Percentiles rank a stretch among this genome's conserved stretches.
Evolutionary conservation across 495 filamentous ascomycete species (phyloP).

Genomic region (Aspergillus sclerotioniger): DNA sequence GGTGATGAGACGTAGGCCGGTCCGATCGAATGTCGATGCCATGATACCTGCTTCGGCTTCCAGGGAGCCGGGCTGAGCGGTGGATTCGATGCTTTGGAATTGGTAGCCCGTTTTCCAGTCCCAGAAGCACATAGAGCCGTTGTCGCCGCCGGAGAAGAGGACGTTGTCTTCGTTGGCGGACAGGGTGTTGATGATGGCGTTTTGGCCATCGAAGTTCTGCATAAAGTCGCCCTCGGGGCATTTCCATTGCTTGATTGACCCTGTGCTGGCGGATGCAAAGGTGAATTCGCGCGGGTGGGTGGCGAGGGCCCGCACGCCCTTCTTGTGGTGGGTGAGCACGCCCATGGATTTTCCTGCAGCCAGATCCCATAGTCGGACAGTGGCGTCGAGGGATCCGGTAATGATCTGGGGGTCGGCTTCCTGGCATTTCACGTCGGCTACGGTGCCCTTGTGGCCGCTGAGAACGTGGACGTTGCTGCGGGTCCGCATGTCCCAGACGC

Average conservation of each 20-base stretch:
- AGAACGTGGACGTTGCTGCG: conserved; percentile 93
- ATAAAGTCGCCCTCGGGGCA: conserved; percentile 98
- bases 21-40: conserved; percentile 85
- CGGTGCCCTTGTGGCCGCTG: conserved; percentile 82
- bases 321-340: conserved; percentile 97
- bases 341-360: conserved; percentile 96
- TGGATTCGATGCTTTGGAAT: conserved; percentile 84
- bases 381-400: conserved; percentile 83
- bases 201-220: conserved; percentile 98
- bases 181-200: conserved; percentile 94
- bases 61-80: conserved; percentile 88
- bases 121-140: conserved; percentile 96
- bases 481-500: conserved; percentile 99
- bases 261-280: conserved; percentile 86
- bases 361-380: conserved; percentile 92
- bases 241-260: conserved; percentile 99
- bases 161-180: conserved; percentile 92
- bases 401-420: conserved; percentile 97
- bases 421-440: conserved; percentile 87
- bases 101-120: conserved; percentile 97
- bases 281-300: conserved; percentile 94
- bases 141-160: conserved; percentile 91
- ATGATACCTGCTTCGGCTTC: conserved; percentile 95
- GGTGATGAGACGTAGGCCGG: conserved; percentile 83
- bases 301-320: conserved; percentile 83